Percentiles rank a stretch among this genome's conserved stretches.
Conservation (phyloP, 371 early-diverging fungal species). For the Rhizopus arrhizus region DNA sequence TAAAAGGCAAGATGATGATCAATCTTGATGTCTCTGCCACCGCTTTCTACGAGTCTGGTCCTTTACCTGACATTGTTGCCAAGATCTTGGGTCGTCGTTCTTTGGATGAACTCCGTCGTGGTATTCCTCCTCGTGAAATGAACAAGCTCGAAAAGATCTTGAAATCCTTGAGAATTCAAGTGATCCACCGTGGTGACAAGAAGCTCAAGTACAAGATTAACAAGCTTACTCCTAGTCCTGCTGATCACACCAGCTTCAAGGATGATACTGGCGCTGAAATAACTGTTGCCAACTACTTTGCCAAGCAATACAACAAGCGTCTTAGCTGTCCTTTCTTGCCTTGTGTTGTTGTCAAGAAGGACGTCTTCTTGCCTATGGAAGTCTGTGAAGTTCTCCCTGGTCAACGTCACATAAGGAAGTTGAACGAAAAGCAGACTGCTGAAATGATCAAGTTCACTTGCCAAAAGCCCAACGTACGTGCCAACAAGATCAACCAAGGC, state of each 20-base stretch:
- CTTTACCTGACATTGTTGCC: constrained; percentile 65
- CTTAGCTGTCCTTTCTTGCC: constrained; percentile 83
- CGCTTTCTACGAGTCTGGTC: constrained; percentile 80
- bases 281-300: constrained; percentile 81
- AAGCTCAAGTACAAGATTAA: constrained; percentile 71
- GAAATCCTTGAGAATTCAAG: constrained; percentile 71
- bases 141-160: constrained; percentile 71
- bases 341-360: constrained; percentile 77
- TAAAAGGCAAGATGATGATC: constrained; percentile 63
- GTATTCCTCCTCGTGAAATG: constrained; percentile 63
- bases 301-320: constrained; percentile 67
- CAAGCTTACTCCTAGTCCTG: constrained; percentile 68
- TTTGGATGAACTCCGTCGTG: constrained; percentile 68
- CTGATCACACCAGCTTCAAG: constrained; percentile 71
- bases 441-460: constrained; percentile 95
- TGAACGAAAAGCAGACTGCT: constrained; percentile 86
- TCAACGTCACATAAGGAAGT: constrained; percentile 79
- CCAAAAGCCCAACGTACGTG: constrained; percentile 76
- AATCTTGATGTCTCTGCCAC: constrained; percentile 91
- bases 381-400: constrained; percentile 85
- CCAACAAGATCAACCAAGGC: constrained; percentile 64
- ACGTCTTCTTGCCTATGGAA: constrained; percentile 84
- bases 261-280: constrained; percentile 51
- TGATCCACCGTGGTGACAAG: constrained; percentile 75
- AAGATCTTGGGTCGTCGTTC: constrained; percentile 67